Evolutionary conservation across 2,329 filamentous ascomycete species (phyloP).

Genomic region (Trichoderma citrinoviride): DNA sequence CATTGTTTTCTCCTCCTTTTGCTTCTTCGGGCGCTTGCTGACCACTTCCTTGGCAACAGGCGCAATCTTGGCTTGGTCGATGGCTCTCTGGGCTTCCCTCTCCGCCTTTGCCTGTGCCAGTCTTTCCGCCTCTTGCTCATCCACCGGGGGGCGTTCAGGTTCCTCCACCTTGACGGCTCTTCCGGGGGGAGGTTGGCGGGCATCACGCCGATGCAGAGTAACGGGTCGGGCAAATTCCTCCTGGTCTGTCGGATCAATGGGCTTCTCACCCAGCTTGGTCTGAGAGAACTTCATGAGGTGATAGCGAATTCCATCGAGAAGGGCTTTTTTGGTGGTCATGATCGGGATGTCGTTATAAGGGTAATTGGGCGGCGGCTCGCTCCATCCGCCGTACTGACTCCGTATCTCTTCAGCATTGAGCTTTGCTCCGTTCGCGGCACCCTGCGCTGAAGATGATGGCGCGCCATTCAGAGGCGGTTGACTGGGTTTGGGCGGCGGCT

Average conservation of each 20-base stretch:
- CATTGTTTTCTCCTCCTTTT: conserved; percentile 80
- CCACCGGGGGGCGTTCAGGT: conserved; percentile 42
- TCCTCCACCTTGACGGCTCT: conserved; percentile 61
- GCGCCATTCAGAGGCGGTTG: conserved; percentile 23
- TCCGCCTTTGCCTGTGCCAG: conserved; percentile 72
- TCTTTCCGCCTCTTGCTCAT: conserved; percentile 60
- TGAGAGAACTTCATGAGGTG: conserved; percentile 81
- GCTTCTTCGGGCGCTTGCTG: conserved; percentile 56
- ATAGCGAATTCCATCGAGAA: conserved; percentile 76
- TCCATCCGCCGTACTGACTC: conserved; percentile 56
- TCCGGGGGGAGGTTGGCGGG: conserved; percentile 64
- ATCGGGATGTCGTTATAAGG: conserved; percentile 62
- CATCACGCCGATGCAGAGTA: conserved; percentile 83
- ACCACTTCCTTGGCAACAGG: conserved; percentile 65
- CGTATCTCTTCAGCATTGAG: conserved; percentile 44
- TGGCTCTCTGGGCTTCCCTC: conserved; percentile 78
- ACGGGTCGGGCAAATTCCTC: conserved; percentile 84
- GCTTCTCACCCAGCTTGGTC: conserved; percentile 55
- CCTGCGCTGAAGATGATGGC: conserved; percentile 23
- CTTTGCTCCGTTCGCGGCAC: conserved; percentile 32
- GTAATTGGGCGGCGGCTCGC: conserved; percentile 46
- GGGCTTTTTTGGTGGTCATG: conserved; percentile 75
- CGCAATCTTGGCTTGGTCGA: conserved; percentile 89
- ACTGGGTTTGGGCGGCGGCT: conserved; percentile 29
- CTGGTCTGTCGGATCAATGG: conserved; percentile 66